These are phyloP conservation scores for Cyclocybe cylindracea DNA, from an alignment of 768 basidiomycete genomes.

Conservation along the genomic window DNA sequence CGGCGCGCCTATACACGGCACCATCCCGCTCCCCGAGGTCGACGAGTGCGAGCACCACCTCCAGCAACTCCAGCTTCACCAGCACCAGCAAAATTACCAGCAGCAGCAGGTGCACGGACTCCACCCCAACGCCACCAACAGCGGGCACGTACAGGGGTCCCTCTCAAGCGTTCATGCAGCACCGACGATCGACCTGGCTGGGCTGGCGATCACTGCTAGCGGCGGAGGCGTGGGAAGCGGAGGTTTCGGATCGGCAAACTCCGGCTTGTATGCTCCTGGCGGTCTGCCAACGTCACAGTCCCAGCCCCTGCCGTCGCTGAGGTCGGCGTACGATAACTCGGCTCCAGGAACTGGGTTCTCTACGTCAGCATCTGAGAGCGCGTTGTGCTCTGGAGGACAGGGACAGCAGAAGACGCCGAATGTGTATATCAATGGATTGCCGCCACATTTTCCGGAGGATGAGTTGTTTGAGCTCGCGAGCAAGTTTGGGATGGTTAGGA, in stretches of 20 bases:
- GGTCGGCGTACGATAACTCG: slow-evolving; percentile 8
- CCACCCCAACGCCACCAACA: slow-evolving; percentile 2
- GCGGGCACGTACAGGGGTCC: slow-evolving; percentile 1
- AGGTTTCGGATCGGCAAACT: background rate
- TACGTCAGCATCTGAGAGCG: slow-evolving; percentile 11
- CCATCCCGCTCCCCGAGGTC: slow-evolving; percentile 33
- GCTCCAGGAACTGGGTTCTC: slow-evolving; percentile 8
- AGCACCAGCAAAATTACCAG: slow-evolving; percentile 6
- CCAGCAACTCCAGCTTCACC: slow-evolving; percentile 8
- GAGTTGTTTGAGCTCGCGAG: slow-evolving; percentile 70
- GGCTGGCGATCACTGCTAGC: slow-evolving; percentile 7
- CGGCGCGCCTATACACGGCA: slow-evolving; percentile 28
- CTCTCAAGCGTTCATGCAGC: background rate
- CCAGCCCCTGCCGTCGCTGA: slow-evolving; percentile 7
- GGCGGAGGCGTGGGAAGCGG: background rate
- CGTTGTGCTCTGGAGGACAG: slow-evolving; percentile 8
- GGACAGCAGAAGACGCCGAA: slow-evolving; percentile 59
- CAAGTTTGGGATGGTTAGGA: slow-evolving; percentile 73
- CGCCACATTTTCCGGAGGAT: slow-evolving; percentile 81
- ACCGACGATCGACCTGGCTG: slow-evolving; percentile 14
- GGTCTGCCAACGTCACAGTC: slow-evolving; percentile 15
- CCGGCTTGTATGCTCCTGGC: slow-evolving; percentile 5
- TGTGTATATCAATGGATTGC: slow-evolving; percentile 87
- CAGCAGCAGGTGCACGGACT: background rate
- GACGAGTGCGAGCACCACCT: slow-evolving; percentile 16